Evolutionary conservation across 768 basidiomycete species (phyloP).

Genomic region (Russula earlei): DNA sequence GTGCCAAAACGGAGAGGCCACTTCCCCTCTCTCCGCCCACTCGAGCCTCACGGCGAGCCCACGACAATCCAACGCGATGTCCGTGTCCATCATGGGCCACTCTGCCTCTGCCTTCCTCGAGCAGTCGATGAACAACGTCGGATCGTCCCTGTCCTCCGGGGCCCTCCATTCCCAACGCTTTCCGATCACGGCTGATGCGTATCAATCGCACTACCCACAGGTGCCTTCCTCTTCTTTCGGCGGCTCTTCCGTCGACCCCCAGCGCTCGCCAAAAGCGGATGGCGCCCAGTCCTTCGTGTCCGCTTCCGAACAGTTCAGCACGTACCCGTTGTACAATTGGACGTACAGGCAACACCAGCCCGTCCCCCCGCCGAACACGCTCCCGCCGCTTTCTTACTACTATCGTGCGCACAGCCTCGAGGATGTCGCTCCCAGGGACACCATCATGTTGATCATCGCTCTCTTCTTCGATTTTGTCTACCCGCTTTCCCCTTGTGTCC

Average conservation of each 20-base stretch:
- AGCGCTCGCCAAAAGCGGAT: conserved; percentile 32
- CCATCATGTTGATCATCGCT: conserved; percentile 71
- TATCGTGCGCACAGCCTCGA: conserved; percentile 72
- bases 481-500: conserved; percentile 82
- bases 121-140: conserved; percentile 32
- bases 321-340: conserved; percentile 63
- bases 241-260: conserved; percentile 32
- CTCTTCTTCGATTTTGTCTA: conserved; percentile 94
- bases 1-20: conserved; percentile 27
- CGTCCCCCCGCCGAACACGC: conserved; percentile 33
- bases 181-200: conserved; percentile 61
- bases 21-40: conserved; percentile 16
- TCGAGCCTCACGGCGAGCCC: conserved; percentile 10
- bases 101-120: conserved; percentile 42
- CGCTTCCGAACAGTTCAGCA: conserved; percentile 46
- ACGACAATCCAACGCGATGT: neutral
- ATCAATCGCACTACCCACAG: conserved; percentile 45
- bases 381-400: conserved; percentile 60
- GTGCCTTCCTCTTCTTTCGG: conserved; percentile 33
- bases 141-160: conserved; percentile 31
- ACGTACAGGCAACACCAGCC: conserved; percentile 58
- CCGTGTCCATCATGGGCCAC: conserved; percentile 15
- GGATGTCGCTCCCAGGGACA: conserved; percentile 73
- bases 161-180: conserved; percentile 59
- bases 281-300: conserved; percentile 32